Conservation (phyloP, 2,329 filamentous ascomycete species). For the Ophioceras dolichostomum region DNA sequence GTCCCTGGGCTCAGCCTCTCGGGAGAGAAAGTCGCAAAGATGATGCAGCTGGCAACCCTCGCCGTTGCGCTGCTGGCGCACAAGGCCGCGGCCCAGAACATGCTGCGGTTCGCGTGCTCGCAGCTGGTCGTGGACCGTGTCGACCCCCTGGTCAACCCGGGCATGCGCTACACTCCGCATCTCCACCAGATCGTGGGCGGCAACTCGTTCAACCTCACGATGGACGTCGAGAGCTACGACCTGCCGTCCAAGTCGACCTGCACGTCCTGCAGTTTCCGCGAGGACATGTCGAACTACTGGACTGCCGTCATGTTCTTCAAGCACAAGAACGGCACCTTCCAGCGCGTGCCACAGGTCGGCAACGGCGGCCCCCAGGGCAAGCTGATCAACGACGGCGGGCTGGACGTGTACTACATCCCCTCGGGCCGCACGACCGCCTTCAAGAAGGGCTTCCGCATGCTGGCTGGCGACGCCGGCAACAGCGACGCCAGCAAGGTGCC, state of each 20-base stretch:
- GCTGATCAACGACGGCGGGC: conserved; percentile 28
- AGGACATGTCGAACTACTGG: conserved; percentile 35
- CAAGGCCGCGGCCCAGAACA: conserved; percentile 20
- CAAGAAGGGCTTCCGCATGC: conserved; percentile 30
- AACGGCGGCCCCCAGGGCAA: conserved; percentile 30
- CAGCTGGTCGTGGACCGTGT: conserved; percentile 33
- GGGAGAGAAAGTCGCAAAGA: conserved; percentile 1
- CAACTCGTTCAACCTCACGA: conserved; percentile 30
- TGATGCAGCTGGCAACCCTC: conserved; percentile 15
- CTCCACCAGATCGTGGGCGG: conserved; percentile 34
- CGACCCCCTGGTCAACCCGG: conserved; percentile 32
- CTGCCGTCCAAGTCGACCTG: conserved; percentile 22
- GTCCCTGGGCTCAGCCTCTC: neutral
- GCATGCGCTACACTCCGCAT: conserved; percentile 29
- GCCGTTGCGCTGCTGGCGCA: conserved; percentile 15
- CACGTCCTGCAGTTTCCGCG: conserved; percentile 29
- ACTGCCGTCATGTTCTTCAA: conserved; percentile 33
- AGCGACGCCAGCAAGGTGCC: conserved; percentile 25
- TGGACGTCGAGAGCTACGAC: conserved; percentile 24
- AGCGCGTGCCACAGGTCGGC: conserved; percentile 29
- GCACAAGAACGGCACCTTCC: conserved; percentile 27
- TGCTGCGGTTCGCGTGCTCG: conserved; percentile 34
- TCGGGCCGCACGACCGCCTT: conserved; percentile 28
- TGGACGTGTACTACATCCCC: conserved; percentile 32
- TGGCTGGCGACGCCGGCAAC: conserved; percentile 27